These are phyloP conservation scores for Arthroderma sp. DNA, from an alignment of 2,329 filamentous ascomycete species.

Conservation along the genomic window DNA sequence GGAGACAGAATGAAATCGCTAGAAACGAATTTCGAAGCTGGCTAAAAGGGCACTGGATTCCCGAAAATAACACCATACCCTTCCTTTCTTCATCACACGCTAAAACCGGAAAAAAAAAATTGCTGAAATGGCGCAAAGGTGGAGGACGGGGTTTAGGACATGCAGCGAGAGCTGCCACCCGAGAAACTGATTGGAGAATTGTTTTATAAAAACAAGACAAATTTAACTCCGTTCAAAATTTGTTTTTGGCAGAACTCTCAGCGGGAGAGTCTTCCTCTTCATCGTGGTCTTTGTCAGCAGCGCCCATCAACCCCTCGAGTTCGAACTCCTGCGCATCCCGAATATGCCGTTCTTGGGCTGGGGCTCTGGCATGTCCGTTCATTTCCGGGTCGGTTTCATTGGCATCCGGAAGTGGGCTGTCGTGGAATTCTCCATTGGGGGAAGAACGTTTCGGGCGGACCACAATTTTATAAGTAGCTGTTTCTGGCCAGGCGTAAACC, in stretches of 20 bases:
- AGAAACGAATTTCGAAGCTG: too few species aligned
- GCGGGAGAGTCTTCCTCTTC: slow-evolving; percentile 17
- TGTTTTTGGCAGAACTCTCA: neutral
- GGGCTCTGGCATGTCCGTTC: slow-evolving; percentile 34
- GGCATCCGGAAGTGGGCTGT: neutral
- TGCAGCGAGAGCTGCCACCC: too few species aligned
- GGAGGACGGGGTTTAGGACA: too few species aligned
- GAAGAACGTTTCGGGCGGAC: slow-evolving; percentile 1
- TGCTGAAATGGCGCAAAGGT: too few species aligned
- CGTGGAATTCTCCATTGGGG: slow-evolving; percentile 1
- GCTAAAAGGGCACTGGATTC: too few species aligned
- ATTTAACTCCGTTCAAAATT: neutral
- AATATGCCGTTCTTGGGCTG: slow-evolving; percentile 39
- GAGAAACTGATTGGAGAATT: too few species aligned
- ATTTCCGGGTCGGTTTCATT: slow-evolving; percentile 2
- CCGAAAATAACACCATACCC: too few species aligned
- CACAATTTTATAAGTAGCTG: slow-evolving; percentile 11
- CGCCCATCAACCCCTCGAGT: slow-evolving; percentile 60
- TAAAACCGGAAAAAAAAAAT: too few species aligned
- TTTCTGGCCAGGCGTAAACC: slow-evolving; percentile 40
- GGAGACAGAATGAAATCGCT: too few species aligned
- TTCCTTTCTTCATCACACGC: too few species aligned
- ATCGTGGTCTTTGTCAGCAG: slow-evolving; percentile 18
- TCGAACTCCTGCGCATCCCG: slow-evolving; percentile 87
- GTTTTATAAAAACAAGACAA: too few species aligned